Conservation (phyloP, 306 rosid genomes). For the Gynostemma pentaphyllum region DNA sequence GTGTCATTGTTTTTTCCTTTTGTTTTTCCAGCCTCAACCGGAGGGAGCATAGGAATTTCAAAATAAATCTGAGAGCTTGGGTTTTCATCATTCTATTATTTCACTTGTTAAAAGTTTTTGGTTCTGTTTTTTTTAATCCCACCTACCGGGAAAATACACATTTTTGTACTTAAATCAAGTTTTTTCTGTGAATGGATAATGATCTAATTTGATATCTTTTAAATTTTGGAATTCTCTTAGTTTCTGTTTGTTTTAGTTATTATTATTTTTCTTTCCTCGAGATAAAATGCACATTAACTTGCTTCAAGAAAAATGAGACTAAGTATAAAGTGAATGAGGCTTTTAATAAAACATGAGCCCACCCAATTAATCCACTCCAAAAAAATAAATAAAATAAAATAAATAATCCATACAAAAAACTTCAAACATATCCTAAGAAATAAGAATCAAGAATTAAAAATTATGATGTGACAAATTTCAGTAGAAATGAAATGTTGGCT, state of each 20-base stretch:
- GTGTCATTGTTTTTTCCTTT: background rate
- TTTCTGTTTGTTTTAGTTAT: background rate
- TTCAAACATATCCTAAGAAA: too few relatives aligned
- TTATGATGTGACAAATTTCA: too few relatives aligned
- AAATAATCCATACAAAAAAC: too few relatives aligned
- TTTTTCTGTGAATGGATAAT: background rate
- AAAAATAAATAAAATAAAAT: too few relatives aligned
- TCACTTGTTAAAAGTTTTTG: background rate
- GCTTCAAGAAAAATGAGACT: background rate
- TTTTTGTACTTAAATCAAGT: background rate
- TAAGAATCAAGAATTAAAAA: too few relatives aligned
- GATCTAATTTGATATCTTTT: background rate
- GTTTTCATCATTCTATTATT: background rate
- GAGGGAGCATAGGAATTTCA: constrained; percentile 9
- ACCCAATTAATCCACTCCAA: too few relatives aligned
- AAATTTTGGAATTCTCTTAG: background rate
- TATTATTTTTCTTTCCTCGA: background rate
- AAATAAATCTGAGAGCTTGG: background rate
- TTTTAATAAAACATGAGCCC: too few relatives aligned
- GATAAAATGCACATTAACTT: background rate
- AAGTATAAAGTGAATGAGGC: too few relatives aligned
- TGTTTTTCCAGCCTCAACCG: background rate
- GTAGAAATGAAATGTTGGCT: too few relatives aligned
- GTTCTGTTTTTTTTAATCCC: background rate
- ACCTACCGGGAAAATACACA: background rate